Conservation (phyloP, 169 alveolate species). For the Eimeria nieschulzi region DNA sequence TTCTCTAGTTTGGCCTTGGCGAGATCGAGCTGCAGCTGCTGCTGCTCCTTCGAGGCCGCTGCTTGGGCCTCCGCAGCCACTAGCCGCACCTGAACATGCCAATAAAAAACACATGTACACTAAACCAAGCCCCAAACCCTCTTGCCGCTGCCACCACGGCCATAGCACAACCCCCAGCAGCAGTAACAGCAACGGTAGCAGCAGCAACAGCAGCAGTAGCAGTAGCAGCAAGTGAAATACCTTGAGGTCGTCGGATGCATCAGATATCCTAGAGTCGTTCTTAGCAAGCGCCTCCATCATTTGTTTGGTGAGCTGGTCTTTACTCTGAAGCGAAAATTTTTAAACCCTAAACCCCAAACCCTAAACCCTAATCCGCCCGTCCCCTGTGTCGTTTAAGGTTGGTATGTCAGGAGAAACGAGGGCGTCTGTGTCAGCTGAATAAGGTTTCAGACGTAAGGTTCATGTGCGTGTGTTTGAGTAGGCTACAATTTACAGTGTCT, state of each 20-base stretch:
- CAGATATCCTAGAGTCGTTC: background rate
- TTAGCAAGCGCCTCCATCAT: slow-evolving; percentile 44
- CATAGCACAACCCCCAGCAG: background rate
- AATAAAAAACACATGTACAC: background rate
- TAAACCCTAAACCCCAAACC: slow-evolving; percentile 18
- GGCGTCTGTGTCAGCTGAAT: background rate
- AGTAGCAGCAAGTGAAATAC: background rate
- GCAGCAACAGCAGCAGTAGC: background rate
- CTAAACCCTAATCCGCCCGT: background rate
- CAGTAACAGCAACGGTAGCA: background rate
- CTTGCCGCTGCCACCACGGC: background rate
- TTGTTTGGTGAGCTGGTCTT: slow-evolving; percentile 25
- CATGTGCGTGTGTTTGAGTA: too few species aligned
- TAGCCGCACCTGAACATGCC: background rate
- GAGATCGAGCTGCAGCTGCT: slow-evolving; percentile 45
- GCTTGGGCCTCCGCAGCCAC: slow-evolving; percentile 63
- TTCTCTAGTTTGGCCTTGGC: slow-evolving; percentile 42
- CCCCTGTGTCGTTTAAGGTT: background rate
- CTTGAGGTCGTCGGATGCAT: slow-evolving; percentile 16
- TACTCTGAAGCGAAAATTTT: background rate
- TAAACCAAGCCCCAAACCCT: background rate
- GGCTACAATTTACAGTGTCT: background rate
- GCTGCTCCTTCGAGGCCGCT: slow-evolving; percentile 54
- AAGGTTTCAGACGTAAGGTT: background rate
- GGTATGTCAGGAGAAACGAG: too few species aligned